Evolutionary conservation across 257 asterid species (phyloP).

Genomic region (Paulownia fortunei): DNA sequence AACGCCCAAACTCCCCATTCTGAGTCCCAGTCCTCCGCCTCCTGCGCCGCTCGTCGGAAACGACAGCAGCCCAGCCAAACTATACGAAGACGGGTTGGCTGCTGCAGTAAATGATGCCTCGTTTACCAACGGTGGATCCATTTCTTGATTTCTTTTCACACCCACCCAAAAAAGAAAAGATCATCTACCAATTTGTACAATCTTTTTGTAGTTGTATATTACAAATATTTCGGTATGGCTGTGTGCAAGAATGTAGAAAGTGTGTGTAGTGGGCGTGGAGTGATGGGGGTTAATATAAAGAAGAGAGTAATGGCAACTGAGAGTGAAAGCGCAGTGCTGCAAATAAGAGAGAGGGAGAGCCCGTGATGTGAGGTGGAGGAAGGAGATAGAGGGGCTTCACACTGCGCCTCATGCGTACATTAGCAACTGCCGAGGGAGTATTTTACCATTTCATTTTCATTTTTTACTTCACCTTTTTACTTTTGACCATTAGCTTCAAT

Average conservation of each 20-base stretch:
- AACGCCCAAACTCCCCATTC: slow-evolving; percentile 53
- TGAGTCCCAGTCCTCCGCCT: slow-evolving; percentile 56
- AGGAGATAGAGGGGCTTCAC: slow-evolving; percentile 27
- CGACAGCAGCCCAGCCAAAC: slow-evolving; percentile 78
- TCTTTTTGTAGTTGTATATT: not conserved
- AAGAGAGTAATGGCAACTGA: slow-evolving; percentile 27
- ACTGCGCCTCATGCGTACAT: slow-evolving; percentile 44
- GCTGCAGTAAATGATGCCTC: slow-evolving; percentile 77
- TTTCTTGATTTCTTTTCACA: slow-evolving; percentile 28
- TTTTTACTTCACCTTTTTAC: not conserved
- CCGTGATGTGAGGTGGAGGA: slow-evolving; percentile 53
- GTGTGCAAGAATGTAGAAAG: slow-evolving; percentile 24
- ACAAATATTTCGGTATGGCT: not conserved
- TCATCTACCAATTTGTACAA: not conserved
- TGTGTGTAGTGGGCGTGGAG: slow-evolving; percentile 29
- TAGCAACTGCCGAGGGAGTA: slow-evolving; percentile 8
- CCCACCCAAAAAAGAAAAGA: slow-evolving; percentile 15
- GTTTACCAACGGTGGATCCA: slow-evolving; percentile 87
- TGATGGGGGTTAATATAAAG: slow-evolving; percentile 40
- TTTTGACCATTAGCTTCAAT: not conserved
- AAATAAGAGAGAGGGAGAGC: slow-evolving; percentile 29
- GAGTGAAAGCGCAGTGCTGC: slow-evolving; percentile 32
- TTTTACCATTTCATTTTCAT: slow-evolving; percentile 28
- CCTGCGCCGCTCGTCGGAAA: slow-evolving; percentile 54
- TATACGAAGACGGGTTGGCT: slow-evolving; percentile 68